Conservation (phyloP, 805 yeast genomes). For the Ogataea zsoltii region DNA sequence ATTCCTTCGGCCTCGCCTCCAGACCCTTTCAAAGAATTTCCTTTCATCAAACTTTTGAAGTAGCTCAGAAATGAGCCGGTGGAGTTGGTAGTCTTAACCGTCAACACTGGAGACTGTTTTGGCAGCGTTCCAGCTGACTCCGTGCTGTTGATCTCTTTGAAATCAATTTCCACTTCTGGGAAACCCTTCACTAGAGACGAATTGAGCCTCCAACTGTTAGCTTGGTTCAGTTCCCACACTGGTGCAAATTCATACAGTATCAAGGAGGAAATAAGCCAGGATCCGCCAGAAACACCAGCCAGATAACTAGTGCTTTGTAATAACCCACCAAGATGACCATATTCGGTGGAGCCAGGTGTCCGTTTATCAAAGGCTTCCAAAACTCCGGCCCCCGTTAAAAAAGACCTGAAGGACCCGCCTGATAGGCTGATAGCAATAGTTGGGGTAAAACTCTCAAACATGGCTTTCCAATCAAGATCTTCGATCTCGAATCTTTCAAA, state of each 20-base stretch:
- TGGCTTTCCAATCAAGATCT: slow-evolving; percentile 4
- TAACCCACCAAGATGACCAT: slow-evolving; percentile 49
- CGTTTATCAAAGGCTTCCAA: slow-evolving; percentile 52
- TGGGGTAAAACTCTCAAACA: slow-evolving; percentile 11
- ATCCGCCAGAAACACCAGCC: slow-evolving; percentile 71
- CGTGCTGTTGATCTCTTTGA: slow-evolving; percentile 5
- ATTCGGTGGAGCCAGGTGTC: slow-evolving; percentile 35
- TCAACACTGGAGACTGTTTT: slow-evolving; percentile 7
- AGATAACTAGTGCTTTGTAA: slow-evolving; percentile 57
- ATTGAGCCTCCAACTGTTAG: slow-evolving; percentile 42
- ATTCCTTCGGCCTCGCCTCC: slow-evolving; percentile 13
- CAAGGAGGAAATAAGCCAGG: slow-evolving; percentile 63
- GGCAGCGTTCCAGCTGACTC: background rate
- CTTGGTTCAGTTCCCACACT: slow-evolving; percentile 27
- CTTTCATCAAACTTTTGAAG: slow-evolving; percentile 13
- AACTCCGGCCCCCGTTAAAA: slow-evolving; percentile 60
- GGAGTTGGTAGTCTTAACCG: slow-evolving; percentile 16
- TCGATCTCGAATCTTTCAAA: slow-evolving; percentile 16
- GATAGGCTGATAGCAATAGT: slow-evolving; percentile 44
- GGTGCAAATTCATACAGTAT: slow-evolving; percentile 40
- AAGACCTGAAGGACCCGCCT: slow-evolving; percentile 60
- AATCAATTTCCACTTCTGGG: slow-evolving; percentile 49
- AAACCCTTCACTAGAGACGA: slow-evolving; percentile 56
- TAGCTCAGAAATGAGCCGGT: slow-evolving; percentile 13
- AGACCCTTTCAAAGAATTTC: slow-evolving; percentile 1